Evolutionary conservation across 371 early-diverging fungal genomes (phyloP), one percentile per base, ranked within the genome.

Genomic region (Basidiobolus heterosporus): DNA sequence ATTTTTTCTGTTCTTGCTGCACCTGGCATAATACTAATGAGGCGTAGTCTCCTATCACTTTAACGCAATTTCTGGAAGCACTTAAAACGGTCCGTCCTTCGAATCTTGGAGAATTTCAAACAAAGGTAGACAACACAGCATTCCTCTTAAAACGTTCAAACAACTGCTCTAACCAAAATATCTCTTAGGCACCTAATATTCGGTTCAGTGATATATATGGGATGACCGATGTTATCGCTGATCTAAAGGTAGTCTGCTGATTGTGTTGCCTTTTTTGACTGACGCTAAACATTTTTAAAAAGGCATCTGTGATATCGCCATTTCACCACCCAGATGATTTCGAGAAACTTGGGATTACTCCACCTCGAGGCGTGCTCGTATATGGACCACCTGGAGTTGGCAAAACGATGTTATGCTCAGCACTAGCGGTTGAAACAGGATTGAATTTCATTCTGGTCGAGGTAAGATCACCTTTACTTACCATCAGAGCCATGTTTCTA

Each of bases 341-440:
- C 52, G 52, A 64, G 17, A 73, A 75, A 19, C 64, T 98, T 48
- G 94, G 91, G 2, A 89, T 95, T 13, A 69, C 84, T 30, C 96
- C 98, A 3, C 98, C 98, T 0, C 68, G 81, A 22, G 91, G 99
- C 46, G 92, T 99, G 14, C 64, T 99, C 42, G 75, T 99, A 54
- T 92, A 99, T 62, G 99, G 99, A 2, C 99, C 99, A 6, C 97
- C 99, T 1, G 99, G 99, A 8, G 95, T 95, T 47, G 99, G 99
- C 46, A 99, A 99, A 65, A 99, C 99, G 0, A 72, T 87, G 78
- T 65, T 98, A 1, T 96, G 98, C 37, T 82, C 82, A 58, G 99
- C 98, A 0, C 64, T 99, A 23, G 93, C 98, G 0, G 78, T 81
- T 14, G 91, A 90, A 38, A 56, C 69, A 2, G 75, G 75, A 1